These are phyloP conservation scores for Podila epigama DNA, from an alignment of 192 early-diverging fungal species.

Conservation along the genomic window DNA sequence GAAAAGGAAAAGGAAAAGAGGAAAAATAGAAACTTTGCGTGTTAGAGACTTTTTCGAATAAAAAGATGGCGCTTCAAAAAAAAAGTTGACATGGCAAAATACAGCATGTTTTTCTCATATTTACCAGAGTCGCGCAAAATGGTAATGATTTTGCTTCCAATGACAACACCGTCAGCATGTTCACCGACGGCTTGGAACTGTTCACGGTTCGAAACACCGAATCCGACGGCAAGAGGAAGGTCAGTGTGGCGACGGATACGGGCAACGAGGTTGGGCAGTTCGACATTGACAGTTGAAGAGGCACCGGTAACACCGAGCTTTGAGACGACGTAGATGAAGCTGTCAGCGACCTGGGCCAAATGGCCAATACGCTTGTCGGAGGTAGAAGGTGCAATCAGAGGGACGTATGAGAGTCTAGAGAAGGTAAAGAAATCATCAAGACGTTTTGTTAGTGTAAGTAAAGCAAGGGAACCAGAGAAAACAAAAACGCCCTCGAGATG, in stretches of 20 bases:
- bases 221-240: conserved; percentile 93
- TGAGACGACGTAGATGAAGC: conserved; percentile 96
- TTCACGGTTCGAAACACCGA: conserved; percentile 90
- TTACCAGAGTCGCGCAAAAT: conserved; percentile 70
- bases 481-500: background rate
- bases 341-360: conserved; percentile 83
- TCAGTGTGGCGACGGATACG: conserved; percentile 83
- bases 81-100: background rate
- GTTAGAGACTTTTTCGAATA: background rate
- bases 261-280: conserved; percentile 75
- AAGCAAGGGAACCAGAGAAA: background rate
- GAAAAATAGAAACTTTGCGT: background rate
- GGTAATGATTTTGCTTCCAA: conserved; percentile 91
- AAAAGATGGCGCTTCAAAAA: background rate
- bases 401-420: conserved; percentile 79
- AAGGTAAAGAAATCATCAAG: background rate
- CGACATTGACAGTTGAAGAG: conserved; percentile 65
- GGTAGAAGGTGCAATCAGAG: conserved; percentile 93
- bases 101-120: background rate
- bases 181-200: conserved; percentile 88
- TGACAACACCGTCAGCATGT: conserved; percentile 94
- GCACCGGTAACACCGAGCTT: conserved; percentile 95
- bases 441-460: background rate
- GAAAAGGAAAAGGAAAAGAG: background rate
- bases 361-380: conserved; percentile 82